phyloP scores from a whole-genome alignment of 2,329 filamentous ascomycete genomes.

The Cladosporium phlei region DNA sequence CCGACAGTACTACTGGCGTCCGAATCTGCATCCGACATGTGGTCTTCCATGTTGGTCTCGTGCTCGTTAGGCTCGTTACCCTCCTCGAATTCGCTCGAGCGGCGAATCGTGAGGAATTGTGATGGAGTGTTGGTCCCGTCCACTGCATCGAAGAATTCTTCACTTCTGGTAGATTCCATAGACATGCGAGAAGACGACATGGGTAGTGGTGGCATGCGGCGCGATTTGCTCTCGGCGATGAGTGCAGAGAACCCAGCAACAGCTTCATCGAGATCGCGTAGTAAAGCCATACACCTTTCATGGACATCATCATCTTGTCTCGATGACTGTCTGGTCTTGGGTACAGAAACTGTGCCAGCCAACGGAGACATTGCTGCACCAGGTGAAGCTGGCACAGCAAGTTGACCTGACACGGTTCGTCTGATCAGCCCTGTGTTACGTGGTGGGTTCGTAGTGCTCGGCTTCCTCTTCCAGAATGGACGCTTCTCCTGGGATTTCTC shows the following conservation, averaged over 20 bases:
- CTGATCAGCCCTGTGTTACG: conserved; percentile 39
- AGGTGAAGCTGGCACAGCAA: conserved; percentile 44
- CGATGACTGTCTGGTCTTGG: conserved; percentile 25
- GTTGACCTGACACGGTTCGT: conserved; percentile 50
- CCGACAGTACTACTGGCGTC: conserved; percentile 58
- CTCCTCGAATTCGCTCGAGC: conserved; percentile 65
- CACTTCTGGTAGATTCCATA: conserved; percentile 73
- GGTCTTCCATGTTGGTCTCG: conserved; percentile 53
- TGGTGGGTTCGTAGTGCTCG: conserved; percentile 52
- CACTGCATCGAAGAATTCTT: conserved; percentile 94
- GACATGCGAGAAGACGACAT: conserved; percentile 54
- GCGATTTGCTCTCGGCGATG: conserved; percentile 71
- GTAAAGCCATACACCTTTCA: conserved; percentile 76
- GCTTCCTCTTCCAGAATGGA: conserved; percentile 90
- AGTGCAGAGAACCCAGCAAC: conserved; percentile 76
- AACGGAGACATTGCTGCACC: conserved; percentile 27
- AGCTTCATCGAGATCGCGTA: conserved; percentile 78
- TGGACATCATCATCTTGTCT: conserved; percentile 51
- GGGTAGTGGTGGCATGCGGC: conserved; percentile 54
- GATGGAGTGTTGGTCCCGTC: conserved; percentile 54
- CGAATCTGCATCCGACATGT: conserved; percentile 52
- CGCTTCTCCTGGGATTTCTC: conserved; percentile 51
- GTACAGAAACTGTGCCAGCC: conserved; percentile 33
- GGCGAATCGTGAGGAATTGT: conserved; percentile 70
- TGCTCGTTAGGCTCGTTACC: too few species aligned